Base-by-base conservation (phyloP, 192 early-diverging fungal species). In the Pilaira anomala region DNA sequence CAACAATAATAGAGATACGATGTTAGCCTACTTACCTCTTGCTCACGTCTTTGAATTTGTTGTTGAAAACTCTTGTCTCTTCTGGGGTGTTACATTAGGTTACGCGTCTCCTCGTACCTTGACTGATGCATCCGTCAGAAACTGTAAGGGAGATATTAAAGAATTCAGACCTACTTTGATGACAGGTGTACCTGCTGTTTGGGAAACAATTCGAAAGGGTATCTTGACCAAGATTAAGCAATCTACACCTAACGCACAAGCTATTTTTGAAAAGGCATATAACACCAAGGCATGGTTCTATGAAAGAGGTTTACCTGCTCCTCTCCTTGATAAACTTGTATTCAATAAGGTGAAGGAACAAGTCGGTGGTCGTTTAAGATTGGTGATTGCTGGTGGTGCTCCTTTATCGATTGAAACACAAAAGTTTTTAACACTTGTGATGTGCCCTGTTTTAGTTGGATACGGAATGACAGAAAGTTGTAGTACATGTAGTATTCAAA, bases 381-480 rank as follows among this genome's bases (percentile, higher is more conserved):
- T 87, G 66, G 90, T 86, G 1, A 65, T 95, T 30, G 84, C 87
- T 12, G 94, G 93, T 71, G 96, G 96, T 54, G 96, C 96, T 6
- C 91, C 91, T 52, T 81, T 98, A 64, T 90, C 89, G 33, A 12
- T 66, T 36, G 89, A 92, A 45, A 96, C 93, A 26, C 94, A 96
- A 63, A 73, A 84, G 48, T 94, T 96, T 62, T 76, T 98, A 51
- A 78, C 86, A 4, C 80, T 83, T n/a, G 69, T 83, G 2, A 65
- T 96, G 44, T 90, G 87, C 69, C 85, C 89, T 13, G 80, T 94
- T 62, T 71, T 97, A 36, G 85, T 89, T 50, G 96, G 94, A n/a
- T 95, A 94, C 77, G 94, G 91, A 48, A 83, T 90, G 83, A 51
- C 45, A 48, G 69, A 48, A 39, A 52, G 56, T 22, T 39, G 30